phyloP scores from a whole-genome alignment of 352 stramenopile genomes.

The Pythium dissotocum region DNA sequence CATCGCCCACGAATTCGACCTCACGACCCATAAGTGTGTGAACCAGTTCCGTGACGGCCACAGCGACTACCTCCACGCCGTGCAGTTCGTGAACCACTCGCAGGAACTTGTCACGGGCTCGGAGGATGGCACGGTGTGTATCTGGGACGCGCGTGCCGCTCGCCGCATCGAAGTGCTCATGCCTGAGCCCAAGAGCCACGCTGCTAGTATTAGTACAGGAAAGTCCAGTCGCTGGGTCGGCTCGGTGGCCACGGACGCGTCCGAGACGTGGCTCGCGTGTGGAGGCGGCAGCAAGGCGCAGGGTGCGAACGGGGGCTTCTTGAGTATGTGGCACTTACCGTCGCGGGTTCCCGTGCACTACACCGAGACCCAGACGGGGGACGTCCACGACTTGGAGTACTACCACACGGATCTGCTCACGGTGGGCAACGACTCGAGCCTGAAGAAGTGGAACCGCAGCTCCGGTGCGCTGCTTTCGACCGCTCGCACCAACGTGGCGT shows the following conservation, averaged over 20 bases:
- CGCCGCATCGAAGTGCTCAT: slow-evolving; percentile 56
- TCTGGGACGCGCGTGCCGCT: slow-evolving; percentile 68
- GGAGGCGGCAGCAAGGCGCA: slow-evolving; percentile 54
- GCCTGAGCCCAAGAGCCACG: slow-evolving; percentile 36
- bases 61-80: slow-evolving; percentile 62
- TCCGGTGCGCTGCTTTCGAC: slow-evolving; percentile 59
- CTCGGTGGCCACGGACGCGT: slow-evolving; percentile 61
- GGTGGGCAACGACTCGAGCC: slow-evolving; percentile 60
- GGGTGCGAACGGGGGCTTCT: slow-evolving; percentile 41
- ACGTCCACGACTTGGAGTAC: slow-evolving; percentile 73
- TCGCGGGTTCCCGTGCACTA: slow-evolving; percentile 71
- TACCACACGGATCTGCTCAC: slow-evolving; percentile 73
- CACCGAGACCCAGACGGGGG: slow-evolving; percentile 46
- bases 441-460: slow-evolving; percentile 80
- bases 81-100: slow-evolving; percentile 64
- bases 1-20: slow-evolving; percentile 63
- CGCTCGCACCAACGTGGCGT: slow-evolving; percentile 52
- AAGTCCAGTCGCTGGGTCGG: slow-evolving; percentile 47
- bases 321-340: slow-evolving; percentile 79
- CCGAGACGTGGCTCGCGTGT: slow-evolving; percentile 70
- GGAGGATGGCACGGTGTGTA: slow-evolving; percentile 68
- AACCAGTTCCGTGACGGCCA: slow-evolving; percentile 52
- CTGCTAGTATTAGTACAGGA: not conserved
- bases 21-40: slow-evolving; percentile 51
- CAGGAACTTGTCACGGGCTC: slow-evolving; percentile 71